Evolutionary conservation across 345 rosid genomes (phyloP), one percentile per base, ranked within the genome.

Genomic region (Lumnitzera racemosa): DNA sequence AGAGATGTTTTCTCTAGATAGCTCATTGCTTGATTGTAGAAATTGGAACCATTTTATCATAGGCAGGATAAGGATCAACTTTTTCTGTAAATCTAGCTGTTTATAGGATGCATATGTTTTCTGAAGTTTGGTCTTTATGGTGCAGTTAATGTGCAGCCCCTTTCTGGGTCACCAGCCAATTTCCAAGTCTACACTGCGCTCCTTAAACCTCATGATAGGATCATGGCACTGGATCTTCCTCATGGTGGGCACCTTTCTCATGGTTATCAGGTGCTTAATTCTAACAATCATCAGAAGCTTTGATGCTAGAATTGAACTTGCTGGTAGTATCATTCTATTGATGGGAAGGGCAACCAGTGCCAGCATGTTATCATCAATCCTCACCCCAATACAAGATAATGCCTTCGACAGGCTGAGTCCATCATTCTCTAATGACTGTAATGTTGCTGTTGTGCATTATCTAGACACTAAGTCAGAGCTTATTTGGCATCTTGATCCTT

Each of bases 161-260:
- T 94, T 24, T 94, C 99, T 60, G 97, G 99, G 48, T 94, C 99
- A 73, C 99, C 99, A 13, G 56, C 99, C 13, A 94, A 94, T 59
- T 94, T 94, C 68, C 99, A 94, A 64, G 99, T 94, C 47, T 94
- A 94, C 69, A 88, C 99, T 64, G 99, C 96, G 24, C 77, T 90
- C 65, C 74, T 94, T 51, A 94, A 90, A 70, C 80, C 99, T 74
- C 99, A 94, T 72, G 99, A 94, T 0, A 85, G 99, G 81, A 94
- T 94, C 74, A 94, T 94, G 99, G 99, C 99, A 9, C 99, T 94
- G 65, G 99, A 94, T 77, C 99, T 94, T 67, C 97, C 99, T 76
- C 99, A 94, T 61, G 99, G 99, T 47, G 97, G 99, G 11, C 99
- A 94, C 82, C 97, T 94, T 72, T 94, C 99, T 70, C 99, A 94